Conservation (phyloP, 139 green algal genomes). For the Monoraphidium neglectum region DNA sequence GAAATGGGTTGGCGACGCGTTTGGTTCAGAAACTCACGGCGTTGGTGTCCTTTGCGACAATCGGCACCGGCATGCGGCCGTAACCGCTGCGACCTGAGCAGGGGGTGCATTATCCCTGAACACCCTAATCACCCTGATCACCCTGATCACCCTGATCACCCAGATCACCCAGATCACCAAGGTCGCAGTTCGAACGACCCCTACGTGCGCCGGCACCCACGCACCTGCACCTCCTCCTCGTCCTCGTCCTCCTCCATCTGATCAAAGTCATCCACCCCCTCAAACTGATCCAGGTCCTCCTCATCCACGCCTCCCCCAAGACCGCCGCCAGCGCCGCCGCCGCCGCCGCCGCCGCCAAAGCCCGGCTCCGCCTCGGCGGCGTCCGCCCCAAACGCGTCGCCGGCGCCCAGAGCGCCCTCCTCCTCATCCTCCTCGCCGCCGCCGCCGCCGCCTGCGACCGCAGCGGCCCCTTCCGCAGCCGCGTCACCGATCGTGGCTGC, state of each 20-base stretch:
- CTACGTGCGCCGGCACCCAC: neutral
- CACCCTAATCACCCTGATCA: too few relatives aligned
- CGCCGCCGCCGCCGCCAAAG: constrained; percentile 16
- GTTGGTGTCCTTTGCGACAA: too few relatives aligned
- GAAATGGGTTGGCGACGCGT: too few relatives aligned
- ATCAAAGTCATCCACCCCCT: constrained; percentile 8
- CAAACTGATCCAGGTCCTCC: too few relatives aligned
- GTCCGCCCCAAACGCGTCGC: constrained; percentile 9
- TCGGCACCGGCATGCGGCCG: too few relatives aligned
- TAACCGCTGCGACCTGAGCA: constrained; percentile 55
- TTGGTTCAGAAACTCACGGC: too few relatives aligned
- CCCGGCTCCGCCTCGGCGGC: constrained; percentile 14
- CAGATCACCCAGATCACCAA: neutral
- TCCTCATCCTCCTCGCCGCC: constrained; percentile 22
- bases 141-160: too few relatives aligned
- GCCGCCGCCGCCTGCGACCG: neutral
- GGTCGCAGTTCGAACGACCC: neutral
- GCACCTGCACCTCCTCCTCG: constrained; percentile 48
- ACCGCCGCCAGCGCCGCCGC: constrained; percentile 21
- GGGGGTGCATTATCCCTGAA: neutral
- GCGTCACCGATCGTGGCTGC: neutral
- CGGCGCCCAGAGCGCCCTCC: constrained; percentile 10
- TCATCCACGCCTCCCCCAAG: too few relatives aligned
- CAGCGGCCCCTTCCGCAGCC: neutral
- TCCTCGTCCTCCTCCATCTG: constrained; percentile 46